Evolutionary conservation across 2,329 filamentous ascomycete genomes (phyloP), one percentile per base, ranked within the genome.

Genomic region (Cercospora sp.): DNA sequence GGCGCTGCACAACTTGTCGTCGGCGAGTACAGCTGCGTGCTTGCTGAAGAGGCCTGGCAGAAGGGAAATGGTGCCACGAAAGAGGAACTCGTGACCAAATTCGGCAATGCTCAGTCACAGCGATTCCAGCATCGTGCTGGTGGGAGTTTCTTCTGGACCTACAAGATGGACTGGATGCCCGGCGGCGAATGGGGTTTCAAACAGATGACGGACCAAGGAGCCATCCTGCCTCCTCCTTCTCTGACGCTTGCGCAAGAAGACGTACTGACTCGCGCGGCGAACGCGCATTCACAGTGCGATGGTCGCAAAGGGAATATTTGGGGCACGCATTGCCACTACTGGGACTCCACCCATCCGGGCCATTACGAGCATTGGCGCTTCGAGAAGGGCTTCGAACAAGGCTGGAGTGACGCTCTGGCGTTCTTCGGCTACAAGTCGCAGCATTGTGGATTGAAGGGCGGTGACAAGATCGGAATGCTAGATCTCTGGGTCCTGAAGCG

Each of bases 101-200:
- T 87, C 71, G 85, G 85, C 12, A 78, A 80, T 55, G 81, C 80
- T 1, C 82, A 88, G 72, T 82, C 80, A 28, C 73, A 79, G 10
- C 80, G 80, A 53, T 88, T 83, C 76, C 82, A 85, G 66, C 73
- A 81, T n/a, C 81, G 80, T 55, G 77, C 84, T 13, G 84, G 83
- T 2, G 87, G 86, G 1, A 81, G 80, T 34, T 87, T 84, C 73
- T 89, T 88, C 78, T 88, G 86, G 87, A 88, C 86, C 0, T 85
- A 81, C 73, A 86, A 86, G 65, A 88, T 88, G 85, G 82, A 86
- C 70, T 88, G 86, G 85, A 86, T 86, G 82, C 82, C 83, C n/a
- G 86, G 86, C 12, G 86, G 86, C 12, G 86, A 87, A 75, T 88
- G 87, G 87, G 86, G 86, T 0, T 88, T 88, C 77, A 81, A 81